Percentiles rank a stretch among this genome's conserved stretches.
These are phyloP conservation scores for Laetiporus sulphureus DNA, from an alignment of 1,284 basidiomycete genomes.

Conservation along the genomic window DNA sequence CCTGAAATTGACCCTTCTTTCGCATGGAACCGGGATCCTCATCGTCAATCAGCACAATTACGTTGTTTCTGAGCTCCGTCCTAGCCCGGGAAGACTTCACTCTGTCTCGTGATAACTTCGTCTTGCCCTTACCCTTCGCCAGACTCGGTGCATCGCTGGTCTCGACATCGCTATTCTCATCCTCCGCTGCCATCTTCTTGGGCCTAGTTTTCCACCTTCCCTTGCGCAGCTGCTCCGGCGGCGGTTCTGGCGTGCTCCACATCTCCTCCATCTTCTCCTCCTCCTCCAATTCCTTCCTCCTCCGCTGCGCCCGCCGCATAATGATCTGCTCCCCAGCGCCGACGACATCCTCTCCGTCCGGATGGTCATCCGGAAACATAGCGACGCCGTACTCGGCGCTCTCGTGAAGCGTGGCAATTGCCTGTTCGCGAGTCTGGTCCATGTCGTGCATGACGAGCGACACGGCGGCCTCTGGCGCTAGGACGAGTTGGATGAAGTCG, in stretches of 20 bases:
- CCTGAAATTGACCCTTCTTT: too few relatives aligned
- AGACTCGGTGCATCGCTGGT: neutral
- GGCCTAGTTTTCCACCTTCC: slow-evolving; percentile 1
- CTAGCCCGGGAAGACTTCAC: neutral
- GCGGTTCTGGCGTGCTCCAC: neutral
- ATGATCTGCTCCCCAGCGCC: slow-evolving; percentile 42
- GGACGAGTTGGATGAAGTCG: slow-evolving; percentile 66
- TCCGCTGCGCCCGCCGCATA: slow-evolving; percentile 55
- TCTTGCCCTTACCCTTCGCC: neutral
- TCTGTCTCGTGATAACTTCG: neutral
- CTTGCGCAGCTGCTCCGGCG: neutral
- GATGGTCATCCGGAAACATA: slow-evolving; percentile 65
- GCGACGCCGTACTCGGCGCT: slow-evolving; percentile 71
- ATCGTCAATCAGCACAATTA: slow-evolving; percentile 1
- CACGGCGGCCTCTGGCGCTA: slow-evolving; percentile 72
- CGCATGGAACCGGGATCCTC: too few relatives aligned
- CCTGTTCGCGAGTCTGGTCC: slow-evolving; percentile 35
- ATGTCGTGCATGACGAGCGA: slow-evolving; percentile 68
- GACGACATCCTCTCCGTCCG: slow-evolving; percentile 23
- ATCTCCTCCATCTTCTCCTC: slow-evolving; percentile 36
- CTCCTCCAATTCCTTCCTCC: slow-evolving; percentile 53
- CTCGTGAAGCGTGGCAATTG: slow-evolving; percentile 56
- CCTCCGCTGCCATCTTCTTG: neutral
- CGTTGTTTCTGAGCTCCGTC: neutral
- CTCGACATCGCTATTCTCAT: neutral